A percentile compares a stretch with the other conserved stretches of the same genome.
These are phyloP conservation scores for Strobilomyces echinocephalus DNA, from an alignment of 768 basidiomycete species.

Conservation along the genomic window DNA sequence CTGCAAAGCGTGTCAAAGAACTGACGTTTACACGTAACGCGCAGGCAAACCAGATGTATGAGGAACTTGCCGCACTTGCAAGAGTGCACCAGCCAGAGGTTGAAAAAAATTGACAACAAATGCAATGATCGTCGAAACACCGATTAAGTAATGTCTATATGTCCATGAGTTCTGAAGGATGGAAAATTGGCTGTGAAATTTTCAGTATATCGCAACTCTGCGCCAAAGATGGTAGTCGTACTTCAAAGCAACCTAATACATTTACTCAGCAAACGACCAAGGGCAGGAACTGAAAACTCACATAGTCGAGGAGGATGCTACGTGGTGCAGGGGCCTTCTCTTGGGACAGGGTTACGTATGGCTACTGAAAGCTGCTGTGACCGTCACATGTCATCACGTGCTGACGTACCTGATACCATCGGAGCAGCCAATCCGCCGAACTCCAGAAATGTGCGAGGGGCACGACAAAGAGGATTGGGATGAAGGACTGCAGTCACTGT, in stretches of 20 bases:
- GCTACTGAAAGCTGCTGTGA: constrained; percentile 36
- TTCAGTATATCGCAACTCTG: constrained; percentile 1
- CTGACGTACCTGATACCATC: constrained; percentile 52
- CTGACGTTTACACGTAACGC: constrained; percentile 5
- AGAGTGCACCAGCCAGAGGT: constrained; percentile 47
- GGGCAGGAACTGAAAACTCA: constrained; percentile 26
- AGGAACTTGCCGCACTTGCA: constrained; percentile 24
- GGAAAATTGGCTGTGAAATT: constrained; percentile 35
- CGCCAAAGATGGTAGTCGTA: constrained; percentile 16
- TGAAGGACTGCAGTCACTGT: constrained; percentile 43
- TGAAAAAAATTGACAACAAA: constrained; percentile 46
- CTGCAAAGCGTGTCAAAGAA: constrained; percentile 22
- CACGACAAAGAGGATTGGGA: constrained; percentile 49
- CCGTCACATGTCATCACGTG: background rate
- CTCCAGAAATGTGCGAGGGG: constrained; percentile 50
- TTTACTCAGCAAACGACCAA: constrained; percentile 1
- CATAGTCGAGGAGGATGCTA: constrained; percentile 64
- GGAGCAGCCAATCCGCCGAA: constrained; percentile 48
- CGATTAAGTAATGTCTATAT: constrained; percentile 52
- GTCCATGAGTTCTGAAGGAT: constrained; percentile 42
- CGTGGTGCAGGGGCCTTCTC: constrained; percentile 53
- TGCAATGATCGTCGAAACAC: constrained; percentile 48
- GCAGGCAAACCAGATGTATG: constrained; percentile 9
- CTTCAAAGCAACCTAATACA: constrained; percentile 40
- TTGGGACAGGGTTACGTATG: constrained; percentile 53